Conservation (phyloP, 805 yeast species). For the Monosporozyma solicola region DNA sequence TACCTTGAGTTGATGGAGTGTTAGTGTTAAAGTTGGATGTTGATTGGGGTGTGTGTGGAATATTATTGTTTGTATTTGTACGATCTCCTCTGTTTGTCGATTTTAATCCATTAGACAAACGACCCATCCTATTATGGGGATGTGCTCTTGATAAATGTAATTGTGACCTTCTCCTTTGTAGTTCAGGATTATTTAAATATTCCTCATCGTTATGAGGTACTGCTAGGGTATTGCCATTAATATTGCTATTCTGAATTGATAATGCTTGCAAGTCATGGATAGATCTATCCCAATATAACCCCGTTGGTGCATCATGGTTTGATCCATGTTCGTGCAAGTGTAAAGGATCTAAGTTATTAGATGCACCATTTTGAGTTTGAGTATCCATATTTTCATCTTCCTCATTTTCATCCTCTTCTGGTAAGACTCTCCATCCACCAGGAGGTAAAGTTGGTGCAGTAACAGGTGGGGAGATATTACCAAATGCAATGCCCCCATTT, state of each 20-base stretch:
- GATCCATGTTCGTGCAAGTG: not conserved
- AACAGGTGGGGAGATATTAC: constrained; percentile 17
- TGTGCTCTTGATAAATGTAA: constrained; percentile 17
- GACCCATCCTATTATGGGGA: not conserved
- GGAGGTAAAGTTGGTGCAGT: constrained; percentile 25
- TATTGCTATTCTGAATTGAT: constrained; percentile 1
- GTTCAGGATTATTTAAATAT: constrained; percentile 21
- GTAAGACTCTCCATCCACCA: constrained; percentile 29
- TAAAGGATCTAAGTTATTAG: not conserved
- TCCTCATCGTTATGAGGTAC: constrained; percentile 25
- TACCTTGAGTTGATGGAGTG: not conserved
- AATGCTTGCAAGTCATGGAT: constrained; percentile 15
- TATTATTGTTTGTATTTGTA: not conserved
- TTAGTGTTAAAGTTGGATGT: not conserved
- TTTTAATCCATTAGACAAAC: not conserved
- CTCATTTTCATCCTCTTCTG: constrained; percentile 14
- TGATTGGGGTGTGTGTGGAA: not conserved
- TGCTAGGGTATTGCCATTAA: not conserved
- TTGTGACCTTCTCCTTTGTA: constrained; percentile 29
- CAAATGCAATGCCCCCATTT: constrained; percentile 23
- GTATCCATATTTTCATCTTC: constrained; percentile 1
- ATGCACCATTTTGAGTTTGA: not conserved
- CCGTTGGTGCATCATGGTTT: constrained; percentile 5
- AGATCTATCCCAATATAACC: constrained; percentile 30
- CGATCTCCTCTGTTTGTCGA: not conserved